phyloP scores from a whole-genome alignment of 2,329 filamentous ascomycete species.

The Didymella sp. region DNA sequence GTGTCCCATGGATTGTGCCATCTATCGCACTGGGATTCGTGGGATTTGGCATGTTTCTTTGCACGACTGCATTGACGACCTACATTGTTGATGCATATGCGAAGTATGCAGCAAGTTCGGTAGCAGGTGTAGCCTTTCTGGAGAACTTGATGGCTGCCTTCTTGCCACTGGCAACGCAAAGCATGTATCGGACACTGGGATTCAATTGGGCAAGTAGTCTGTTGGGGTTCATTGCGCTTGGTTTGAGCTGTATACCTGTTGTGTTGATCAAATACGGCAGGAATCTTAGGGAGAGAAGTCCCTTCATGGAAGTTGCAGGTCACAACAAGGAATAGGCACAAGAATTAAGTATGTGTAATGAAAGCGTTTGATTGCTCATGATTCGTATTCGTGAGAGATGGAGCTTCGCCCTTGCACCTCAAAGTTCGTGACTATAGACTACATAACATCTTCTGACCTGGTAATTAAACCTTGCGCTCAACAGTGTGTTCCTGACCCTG shows the following conservation, averaged over 20 bases:
- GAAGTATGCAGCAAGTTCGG: conserved; percentile 58
- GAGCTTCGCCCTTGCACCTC: conserved; percentile 15
- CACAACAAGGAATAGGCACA: conserved; percentile 18
- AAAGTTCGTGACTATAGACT: background rate
- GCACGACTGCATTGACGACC: conserved; percentile 56
- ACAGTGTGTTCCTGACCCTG: conserved; percentile 23
- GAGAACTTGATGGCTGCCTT: conserved; percentile 60
- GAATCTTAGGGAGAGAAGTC: conserved; percentile 49
- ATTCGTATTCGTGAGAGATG: conserved; percentile 13
- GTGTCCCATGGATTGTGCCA: conserved; percentile 57
- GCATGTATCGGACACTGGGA: conserved; percentile 57
- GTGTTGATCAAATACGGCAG: conserved; percentile 54
- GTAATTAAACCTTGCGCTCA: conserved; percentile 30
- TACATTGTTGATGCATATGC: conserved; percentile 61
- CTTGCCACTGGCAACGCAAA: conserved; percentile 56
- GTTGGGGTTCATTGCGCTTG: conserved; percentile 54
- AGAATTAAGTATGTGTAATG: background rate
- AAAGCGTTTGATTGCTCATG: background rate
- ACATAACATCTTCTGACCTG: background rate
- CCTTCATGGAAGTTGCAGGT: conserved; percentile 48
- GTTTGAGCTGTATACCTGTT: conserved; percentile 55
- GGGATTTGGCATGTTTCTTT: conserved; percentile 58
- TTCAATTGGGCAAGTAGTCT: conserved; percentile 60
- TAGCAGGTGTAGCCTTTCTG: conserved; percentile 57
- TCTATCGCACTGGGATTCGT: conserved; percentile 57